These are phyloP conservation scores for Monascus ruber DNA, from an alignment of 2,329 filamentous ascomycete genomes.

Conservation along the genomic window DNA sequence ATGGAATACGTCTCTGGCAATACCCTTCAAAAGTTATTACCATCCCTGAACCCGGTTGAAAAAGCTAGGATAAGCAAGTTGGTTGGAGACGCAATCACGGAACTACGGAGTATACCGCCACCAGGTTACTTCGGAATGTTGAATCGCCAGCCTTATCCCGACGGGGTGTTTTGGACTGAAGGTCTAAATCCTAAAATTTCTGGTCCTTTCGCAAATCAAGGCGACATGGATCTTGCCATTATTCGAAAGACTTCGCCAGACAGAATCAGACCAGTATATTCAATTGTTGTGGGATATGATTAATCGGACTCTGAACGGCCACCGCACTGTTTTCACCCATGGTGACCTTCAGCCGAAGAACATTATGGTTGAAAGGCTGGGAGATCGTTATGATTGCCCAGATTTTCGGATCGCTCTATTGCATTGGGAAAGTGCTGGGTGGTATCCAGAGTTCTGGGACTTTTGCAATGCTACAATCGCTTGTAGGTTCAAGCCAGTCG, in stretches of 20 bases:
- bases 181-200: too few relatives aligned
- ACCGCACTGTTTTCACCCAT: slow-evolving; percentile 8
- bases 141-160: too few relatives aligned
- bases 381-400: slow-evolving; percentile 1
- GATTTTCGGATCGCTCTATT: slow-evolving; percentile 3
- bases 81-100: too few relatives aligned
- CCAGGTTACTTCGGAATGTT: too few relatives aligned
- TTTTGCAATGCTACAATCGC: slow-evolving; percentile 8
- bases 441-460: slow-evolving; percentile 9
- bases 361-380: slow-evolving; percentile 6
- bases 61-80: slow-evolving; percentile 4
- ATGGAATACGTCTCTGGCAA: too few relatives aligned
- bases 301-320: slow-evolving; percentile 5
- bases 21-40: slow-evolving; percentile 6
- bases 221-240: too few relatives aligned
- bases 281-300: slow-evolving; percentile 5
- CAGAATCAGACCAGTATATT: too few relatives aligned
- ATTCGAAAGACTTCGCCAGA: too few relatives aligned
- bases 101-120: too few relatives aligned
- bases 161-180: too few relatives aligned
- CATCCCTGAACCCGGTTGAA: slow-evolving; percentile 4
- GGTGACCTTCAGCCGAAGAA: slow-evolving; percentile 10
- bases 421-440: slow-evolving; percentile 8
- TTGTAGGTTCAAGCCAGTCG: slow-evolving; percentile 5
- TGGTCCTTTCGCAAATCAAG: too few relatives aligned